These are phyloP conservation scores for Apiotrichum siamense DNA, from an alignment of 1,284 basidiomycete species.

Conservation along the genomic window DNA sequence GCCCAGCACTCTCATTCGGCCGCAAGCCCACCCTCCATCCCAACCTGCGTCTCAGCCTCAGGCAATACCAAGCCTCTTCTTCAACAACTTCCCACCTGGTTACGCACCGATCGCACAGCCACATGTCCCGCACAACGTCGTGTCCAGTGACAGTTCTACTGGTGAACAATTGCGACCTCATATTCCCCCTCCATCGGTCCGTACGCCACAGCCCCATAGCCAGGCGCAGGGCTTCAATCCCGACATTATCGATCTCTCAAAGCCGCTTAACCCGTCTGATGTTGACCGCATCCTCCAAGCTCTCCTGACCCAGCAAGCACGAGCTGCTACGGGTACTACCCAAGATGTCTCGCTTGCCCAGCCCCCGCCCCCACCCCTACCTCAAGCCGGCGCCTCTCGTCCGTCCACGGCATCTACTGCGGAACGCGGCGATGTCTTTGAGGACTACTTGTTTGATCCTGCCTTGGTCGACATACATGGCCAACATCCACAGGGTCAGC, in stretches of 20 bases:
- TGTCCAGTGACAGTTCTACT: too few species aligned
- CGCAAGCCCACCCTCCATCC: background rate
- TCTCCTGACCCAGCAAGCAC: constrained; percentile 28
- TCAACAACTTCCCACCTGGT: background rate
- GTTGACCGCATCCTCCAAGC: constrained; percentile 38
- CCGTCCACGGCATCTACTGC: too few species aligned
- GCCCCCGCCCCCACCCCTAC: background rate
- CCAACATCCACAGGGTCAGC: background rate
- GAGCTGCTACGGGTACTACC: background rate
- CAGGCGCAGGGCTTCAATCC: constrained; percentile 10
- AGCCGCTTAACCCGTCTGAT: constrained; percentile 38
- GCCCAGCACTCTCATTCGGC: background rate
- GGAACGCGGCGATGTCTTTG: background rate
- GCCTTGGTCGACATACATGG: background rate
- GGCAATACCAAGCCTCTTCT: background rate
- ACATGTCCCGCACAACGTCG: too few species aligned
- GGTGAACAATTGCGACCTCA: too few species aligned
- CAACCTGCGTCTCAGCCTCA: background rate
- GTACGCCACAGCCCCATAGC: background rate
- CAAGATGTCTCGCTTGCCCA: too few species aligned
- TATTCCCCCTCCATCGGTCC: background rate
- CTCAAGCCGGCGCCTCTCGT: background rate
- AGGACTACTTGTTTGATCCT: background rate
- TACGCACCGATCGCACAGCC: too few species aligned
- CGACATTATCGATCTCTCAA: constrained; percentile 41